phyloP scores from a whole-genome alignment of 495 filamentous ascomycete genomes.

The Thozetella sp. region DNA sequence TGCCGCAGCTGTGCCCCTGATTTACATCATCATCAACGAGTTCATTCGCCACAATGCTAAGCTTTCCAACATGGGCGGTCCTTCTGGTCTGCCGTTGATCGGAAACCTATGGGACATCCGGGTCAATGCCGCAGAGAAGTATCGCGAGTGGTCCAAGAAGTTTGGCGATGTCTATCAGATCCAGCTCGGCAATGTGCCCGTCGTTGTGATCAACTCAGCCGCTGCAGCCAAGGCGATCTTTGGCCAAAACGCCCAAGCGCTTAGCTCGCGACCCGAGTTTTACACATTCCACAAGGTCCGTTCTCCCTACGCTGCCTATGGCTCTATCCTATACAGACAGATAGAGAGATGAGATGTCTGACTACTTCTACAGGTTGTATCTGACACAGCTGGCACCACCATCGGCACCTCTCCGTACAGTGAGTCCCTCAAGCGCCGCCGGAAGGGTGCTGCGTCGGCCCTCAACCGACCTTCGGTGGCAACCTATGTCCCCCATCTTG shows the following conservation, averaged over 20 bases:
- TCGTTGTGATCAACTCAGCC: constrained; percentile 65
- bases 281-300: constrained; percentile 68
- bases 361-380: constrained; percentile 48
- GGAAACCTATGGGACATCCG: constrained; percentile 65
- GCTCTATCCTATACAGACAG: not conserved
- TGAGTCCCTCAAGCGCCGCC: constrained; percentile 61
- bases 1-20: not conserved
- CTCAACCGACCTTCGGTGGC: constrained; percentile 63
- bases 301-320: not conserved
- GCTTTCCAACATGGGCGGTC: not conserved
- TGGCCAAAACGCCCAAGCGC: constrained; percentile 55
- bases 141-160: constrained; percentile 57
- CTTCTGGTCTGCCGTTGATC: constrained; percentile 46
- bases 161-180: constrained; percentile 68
- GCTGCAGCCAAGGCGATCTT: constrained; percentile 59
- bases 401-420: constrained; percentile 67
- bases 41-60: not conserved
- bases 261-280: constrained; percentile 61
- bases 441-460: constrained; percentile 65
- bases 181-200: constrained; percentile 60
- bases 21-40: not conserved
- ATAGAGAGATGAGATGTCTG: not conserved
- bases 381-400: constrained; percentile 64
- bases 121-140: constrained; percentile 61
- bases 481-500: constrained; percentile 61